phyloP scores from a whole-genome alignment of 1,284 basidiomycete genomes.

The Tilletiopsis washingtonensis region DNA sequence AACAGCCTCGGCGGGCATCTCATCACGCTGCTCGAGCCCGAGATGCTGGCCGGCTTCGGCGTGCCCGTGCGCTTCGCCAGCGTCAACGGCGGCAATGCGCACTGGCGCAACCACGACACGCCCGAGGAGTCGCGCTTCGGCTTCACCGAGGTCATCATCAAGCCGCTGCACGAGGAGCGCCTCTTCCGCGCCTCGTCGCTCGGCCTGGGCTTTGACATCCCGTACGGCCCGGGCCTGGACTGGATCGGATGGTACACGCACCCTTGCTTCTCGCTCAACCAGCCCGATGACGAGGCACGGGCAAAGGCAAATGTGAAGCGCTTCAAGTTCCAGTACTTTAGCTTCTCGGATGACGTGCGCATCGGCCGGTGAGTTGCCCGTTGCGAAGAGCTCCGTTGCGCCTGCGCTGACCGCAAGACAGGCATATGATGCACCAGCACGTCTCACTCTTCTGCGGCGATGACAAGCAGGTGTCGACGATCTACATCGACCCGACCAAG shows the following conservation, averaged over 20 bases:
- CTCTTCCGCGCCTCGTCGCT: slow-evolving; percentile 25
- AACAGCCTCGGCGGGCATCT: slow-evolving; percentile 33
- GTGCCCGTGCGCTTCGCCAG: slow-evolving; percentile 22
- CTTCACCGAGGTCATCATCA: slow-evolving; percentile 24
- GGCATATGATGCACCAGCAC: slow-evolving; percentile 34
- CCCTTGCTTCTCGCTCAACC: slow-evolving; percentile 27
- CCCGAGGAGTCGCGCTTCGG: slow-evolving; percentile 24
- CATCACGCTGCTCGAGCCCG: slow-evolving; percentile 6
- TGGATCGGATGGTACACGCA: slow-evolving; percentile 35
- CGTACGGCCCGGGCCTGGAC: slow-evolving; percentile 26
- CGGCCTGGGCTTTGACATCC: slow-evolving; percentile 32
- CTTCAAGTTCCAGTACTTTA: slow-evolving; percentile 19
- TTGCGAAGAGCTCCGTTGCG: too few species aligned
- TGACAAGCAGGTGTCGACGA: slow-evolving; percentile 18
- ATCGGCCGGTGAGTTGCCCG: slow-evolving; percentile 32
- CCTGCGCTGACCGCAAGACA: too few species aligned
- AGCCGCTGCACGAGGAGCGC: slow-evolving; percentile 24
- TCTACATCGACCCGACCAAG: slow-evolving; percentile 31
- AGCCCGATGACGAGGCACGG: slow-evolving; percentile 16
- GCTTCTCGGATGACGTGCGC: slow-evolving; percentile 32
- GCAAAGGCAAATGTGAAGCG: slow-evolving; percentile 13
- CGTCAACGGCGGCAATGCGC: slow-evolving; percentile 33
- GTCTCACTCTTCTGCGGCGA: slow-evolving; percentile 22
- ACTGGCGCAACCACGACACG: slow-evolving; percentile 19
- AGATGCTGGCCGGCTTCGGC: background rate